These are phyloP conservation scores for Geum urbanum DNA, from an alignment of 306 rosid species.

Conservation along the genomic window DNA sequence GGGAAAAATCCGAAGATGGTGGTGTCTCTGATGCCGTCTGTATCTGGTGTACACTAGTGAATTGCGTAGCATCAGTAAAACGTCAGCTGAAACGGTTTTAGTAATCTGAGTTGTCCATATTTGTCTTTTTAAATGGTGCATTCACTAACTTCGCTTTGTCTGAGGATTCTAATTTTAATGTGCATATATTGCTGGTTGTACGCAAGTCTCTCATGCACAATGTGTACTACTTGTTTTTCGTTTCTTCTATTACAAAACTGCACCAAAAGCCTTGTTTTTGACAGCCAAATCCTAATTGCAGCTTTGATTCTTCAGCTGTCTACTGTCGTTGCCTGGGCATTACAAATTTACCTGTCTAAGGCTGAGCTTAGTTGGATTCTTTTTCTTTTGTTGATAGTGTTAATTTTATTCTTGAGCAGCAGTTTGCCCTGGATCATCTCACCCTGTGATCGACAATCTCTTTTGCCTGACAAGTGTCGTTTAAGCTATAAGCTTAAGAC, in stretches of 20 bases:
- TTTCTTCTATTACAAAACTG: neutral
- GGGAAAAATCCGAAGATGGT: neutral
- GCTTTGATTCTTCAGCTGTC: too few relatives aligned
- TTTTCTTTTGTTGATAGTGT: too few relatives aligned
- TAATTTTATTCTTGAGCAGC: too few relatives aligned
- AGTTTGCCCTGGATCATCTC: too few relatives aligned
- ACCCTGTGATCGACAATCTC: too few relatives aligned
- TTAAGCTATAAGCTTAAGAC: too few relatives aligned
- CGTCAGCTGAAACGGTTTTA: neutral
- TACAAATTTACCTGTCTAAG: too few relatives aligned
- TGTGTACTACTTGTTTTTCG: neutral
- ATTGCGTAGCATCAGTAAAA: neutral
- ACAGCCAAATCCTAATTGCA: too few relatives aligned
- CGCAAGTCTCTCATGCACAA: neutral
- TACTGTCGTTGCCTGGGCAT: too few relatives aligned
- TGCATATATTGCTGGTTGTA: neutral
- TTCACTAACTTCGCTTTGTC: neutral
- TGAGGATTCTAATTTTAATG: neutral
- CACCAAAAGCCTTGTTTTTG: neutral
- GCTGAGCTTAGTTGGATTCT: too few relatives aligned
- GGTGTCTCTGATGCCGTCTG: neutral
- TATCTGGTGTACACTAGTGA: slow-evolving; percentile 7
- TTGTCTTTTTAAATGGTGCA: slow-evolving; percentile 17
- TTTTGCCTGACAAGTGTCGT: too few relatives aligned
- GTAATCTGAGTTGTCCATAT: neutral